phyloP scores from a whole-genome alignment of 306 rosid species.

The Malus fusca region DNA sequence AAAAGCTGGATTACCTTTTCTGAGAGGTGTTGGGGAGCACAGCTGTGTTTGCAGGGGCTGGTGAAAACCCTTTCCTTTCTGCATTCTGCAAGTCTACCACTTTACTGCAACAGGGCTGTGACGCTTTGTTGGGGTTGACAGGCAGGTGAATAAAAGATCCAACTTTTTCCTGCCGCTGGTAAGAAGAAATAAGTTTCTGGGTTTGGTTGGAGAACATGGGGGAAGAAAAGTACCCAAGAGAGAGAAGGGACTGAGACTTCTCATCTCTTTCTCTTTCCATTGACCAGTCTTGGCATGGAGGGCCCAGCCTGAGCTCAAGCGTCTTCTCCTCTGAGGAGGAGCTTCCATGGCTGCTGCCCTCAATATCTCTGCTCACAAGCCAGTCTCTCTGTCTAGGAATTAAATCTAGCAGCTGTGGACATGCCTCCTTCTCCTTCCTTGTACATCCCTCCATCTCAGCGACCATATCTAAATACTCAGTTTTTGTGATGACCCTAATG shows the following conservation, averaged over 20 bases:
- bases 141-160: slow-evolving; percentile 46
- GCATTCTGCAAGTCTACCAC: slow-evolving; percentile 46
- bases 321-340: slow-evolving; percentile 49
- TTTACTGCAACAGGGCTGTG: slow-evolving; percentile 43
- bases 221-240: slow-evolving; percentile 39
- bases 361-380: slow-evolving; percentile 27
- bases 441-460: slow-evolving; percentile 47
- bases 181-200: slow-evolving; percentile 15
- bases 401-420: slow-evolving; percentile 65
- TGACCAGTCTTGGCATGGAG: slow-evolving; percentile 75
- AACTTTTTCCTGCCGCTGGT: slow-evolving; percentile 26
- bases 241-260: slow-evolving; percentile 32
- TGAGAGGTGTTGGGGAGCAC: slow-evolving; percentile 65
- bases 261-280: slow-evolving; percentile 22
- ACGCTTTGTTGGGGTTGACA: slow-evolving; percentile 28
- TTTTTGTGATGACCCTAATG: background rate
- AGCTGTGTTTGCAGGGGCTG: slow-evolving; percentile 48
- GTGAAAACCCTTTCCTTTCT: slow-evolving; percentile 42
- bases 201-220: slow-evolving; percentile 11
- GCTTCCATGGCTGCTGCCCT: slow-evolving; percentile 22
- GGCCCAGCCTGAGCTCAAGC: slow-evolving; percentile 85
- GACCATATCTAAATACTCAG: background rate
- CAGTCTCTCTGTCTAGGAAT: slow-evolving; percentile 52
- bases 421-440: slow-evolving; percentile 40
- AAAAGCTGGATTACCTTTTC: slow-evolving; percentile 56